These are phyloP conservation scores for Chaetomium olivaceum DNA, from an alignment of 2,329 filamentous ascomycete genomes.

Conservation along the genomic window DNA sequence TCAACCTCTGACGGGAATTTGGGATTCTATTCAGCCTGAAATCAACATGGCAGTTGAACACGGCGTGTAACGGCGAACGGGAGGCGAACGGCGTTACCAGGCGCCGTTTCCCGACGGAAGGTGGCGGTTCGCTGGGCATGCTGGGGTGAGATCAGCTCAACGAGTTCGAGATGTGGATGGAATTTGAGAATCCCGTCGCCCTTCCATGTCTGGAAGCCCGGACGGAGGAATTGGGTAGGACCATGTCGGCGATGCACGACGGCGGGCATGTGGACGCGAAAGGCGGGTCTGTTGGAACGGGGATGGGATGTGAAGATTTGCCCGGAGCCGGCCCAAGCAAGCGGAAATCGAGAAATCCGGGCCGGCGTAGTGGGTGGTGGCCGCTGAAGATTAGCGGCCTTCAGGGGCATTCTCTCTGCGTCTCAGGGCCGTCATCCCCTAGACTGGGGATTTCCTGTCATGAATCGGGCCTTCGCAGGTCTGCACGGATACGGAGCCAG, in stretches of 20 bases:
- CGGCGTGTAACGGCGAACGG: neutral
- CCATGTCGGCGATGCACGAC: neutral
- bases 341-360: neutral
- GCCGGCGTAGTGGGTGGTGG: neutral
- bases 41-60: conserved; percentile 13
- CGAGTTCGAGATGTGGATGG: conserved; percentile 23
- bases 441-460: neutral
- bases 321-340: neutral
- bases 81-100: neutral
- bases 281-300: conserved; percentile 10
- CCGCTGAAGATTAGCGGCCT: conserved; percentile 9
- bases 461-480: neutral
- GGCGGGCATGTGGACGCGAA: neutral
- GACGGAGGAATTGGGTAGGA: conserved; percentile 22
- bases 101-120: conserved; percentile 21
- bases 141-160: neutral
- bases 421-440: neutral
- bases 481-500: conserved; percentile 15
- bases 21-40: conserved; percentile 30
- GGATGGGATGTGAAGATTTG: neutral
- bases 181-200: conserved; percentile 23
- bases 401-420: conserved; percentile 1
- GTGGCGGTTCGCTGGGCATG: conserved; percentile 3
- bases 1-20: conserved; percentile 24
- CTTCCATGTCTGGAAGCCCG: neutral